phyloP scores from a whole-genome alignment of 2,329 filamentous ascomycete species.

The Fusarium buharicum region DNA sequence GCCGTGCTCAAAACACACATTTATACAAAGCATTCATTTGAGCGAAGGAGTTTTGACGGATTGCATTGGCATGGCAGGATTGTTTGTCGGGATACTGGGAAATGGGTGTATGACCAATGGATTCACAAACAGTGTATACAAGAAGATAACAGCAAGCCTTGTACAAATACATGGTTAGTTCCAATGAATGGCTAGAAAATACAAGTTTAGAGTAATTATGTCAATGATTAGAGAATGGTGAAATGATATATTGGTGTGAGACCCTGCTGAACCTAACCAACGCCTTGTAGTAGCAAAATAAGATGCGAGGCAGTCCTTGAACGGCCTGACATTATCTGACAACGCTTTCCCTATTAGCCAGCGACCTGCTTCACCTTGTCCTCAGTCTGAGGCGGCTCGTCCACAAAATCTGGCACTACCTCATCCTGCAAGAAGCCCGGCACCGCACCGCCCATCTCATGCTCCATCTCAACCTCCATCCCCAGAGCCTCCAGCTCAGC shows the following conservation, averaged over 20 bases:
- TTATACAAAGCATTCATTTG: constrained; percentile 29
- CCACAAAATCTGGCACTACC: constrained; percentile 86
- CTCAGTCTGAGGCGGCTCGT: constrained; percentile 80
- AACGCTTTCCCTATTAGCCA: constrained; percentile 51
- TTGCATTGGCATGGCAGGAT: constrained; percentile 17
- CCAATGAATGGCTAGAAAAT: neutral
- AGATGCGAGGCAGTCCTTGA: neutral
- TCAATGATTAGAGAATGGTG: neutral
- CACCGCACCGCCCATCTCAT: constrained; percentile 70
- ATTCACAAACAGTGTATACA: constrained; percentile 6
- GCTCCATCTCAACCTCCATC: constrained; percentile 91
- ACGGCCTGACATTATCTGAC: neutral
- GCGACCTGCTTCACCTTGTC: constrained; percentile 86
- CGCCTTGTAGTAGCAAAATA: constrained; percentile 32
- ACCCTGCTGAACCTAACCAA: constrained; percentile 39
- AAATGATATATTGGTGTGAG: constrained; percentile 29
- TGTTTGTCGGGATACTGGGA: constrained; percentile 11
- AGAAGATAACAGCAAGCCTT: neutral
- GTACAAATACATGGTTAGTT: neutral
- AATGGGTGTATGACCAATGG: constrained; percentile 23
- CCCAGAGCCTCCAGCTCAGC: constrained; percentile 95
- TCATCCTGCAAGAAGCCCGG: constrained; percentile 93
- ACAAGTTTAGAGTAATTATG: constrained; percentile 1
- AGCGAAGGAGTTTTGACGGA: constrained; percentile 38
- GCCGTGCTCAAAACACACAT: neutral